Base-by-base conservation (phyloP, 148 eudicot species). In the Drosera capensis region DNA sequence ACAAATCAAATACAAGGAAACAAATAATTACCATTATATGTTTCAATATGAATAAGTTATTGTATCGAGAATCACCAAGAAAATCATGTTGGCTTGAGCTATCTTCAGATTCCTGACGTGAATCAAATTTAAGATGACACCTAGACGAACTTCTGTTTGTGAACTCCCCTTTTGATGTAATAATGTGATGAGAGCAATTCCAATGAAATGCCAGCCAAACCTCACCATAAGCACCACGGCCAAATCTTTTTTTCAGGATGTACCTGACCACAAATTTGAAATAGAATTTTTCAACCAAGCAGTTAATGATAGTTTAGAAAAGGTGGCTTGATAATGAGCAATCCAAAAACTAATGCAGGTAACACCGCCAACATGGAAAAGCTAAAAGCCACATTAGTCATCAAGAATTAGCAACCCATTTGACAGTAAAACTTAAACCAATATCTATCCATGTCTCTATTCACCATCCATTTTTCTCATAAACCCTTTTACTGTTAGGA, bases 131-230 rank as follows among this genome's bases (percentile, higher is more conserved):
- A 54, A 51, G 34, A 51, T 52, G 56, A 54, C 65, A 52, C 51
- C 44, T 59, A 8, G 68, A 58, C 36, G 50, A 52, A 46, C 57
- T 58, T 58, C 45, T 49, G 45, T 58, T 56, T 37, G 61, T 57
- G 50, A 28, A 55, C 45, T 53, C 65, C 74, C 63, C 57, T 25
- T 54, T 49, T 9, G 67, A 50, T 53, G 66, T 53, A 45, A 66
- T 65, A 39, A 36, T 64, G 30, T 31, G 63, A 46, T 64, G 67
- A 18, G 83, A 69, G 59, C 86, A 75, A 65, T 83, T 75, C 95
- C 99, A 90, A 57, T 80, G 80, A 66, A 84, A 84, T 24, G 95
- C 99, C 68, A 90, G 64, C 99, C 99, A 90, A 71, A 90, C 99
- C 71, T 90, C 99, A 52, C 99, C 99, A 73, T 73, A 90, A 65